These are phyloP conservation scores for Malus sieversii DNA, from an alignment of 306 rosid genomes.

Conservation along the genomic window DNA sequence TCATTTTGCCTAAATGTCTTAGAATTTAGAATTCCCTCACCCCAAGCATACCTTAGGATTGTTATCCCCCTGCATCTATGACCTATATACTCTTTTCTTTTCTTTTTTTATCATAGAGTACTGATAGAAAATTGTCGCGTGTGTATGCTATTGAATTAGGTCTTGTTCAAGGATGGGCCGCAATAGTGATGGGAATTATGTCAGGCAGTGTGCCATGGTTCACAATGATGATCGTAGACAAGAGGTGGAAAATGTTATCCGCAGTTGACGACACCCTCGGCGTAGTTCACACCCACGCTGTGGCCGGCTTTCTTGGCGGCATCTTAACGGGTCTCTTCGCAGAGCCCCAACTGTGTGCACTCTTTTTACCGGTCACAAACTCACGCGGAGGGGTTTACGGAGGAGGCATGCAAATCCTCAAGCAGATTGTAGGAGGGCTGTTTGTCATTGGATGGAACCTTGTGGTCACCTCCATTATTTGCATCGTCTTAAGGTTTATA, in stretches of 20 bases:
- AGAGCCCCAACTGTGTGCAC: conserved; percentile 30
- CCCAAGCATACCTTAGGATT: too few species aligned
- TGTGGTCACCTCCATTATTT: conserved; percentile 41
- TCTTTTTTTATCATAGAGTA: too few species aligned
- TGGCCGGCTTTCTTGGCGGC: conserved; percentile 50
- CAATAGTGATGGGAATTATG: conserved; percentile 50
- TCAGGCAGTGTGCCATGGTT: conserved; percentile 63
- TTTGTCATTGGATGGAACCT: conserved; percentile 48
- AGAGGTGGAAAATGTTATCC: conserved; percentile 25
- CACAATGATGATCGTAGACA: conserved; percentile 53
- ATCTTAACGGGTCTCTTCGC: conserved; percentile 51
- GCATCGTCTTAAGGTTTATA: conserved; percentile 10
- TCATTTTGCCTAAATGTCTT: too few species aligned
- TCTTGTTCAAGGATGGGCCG: conserved; percentile 63
- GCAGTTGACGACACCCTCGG: conserved; percentile 55
- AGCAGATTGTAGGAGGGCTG: conserved; percentile 39
- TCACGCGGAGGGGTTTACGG: conserved; percentile 41
- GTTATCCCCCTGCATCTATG: too few species aligned
- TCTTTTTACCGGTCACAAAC: conserved; percentile 29
- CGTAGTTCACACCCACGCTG: conserved; percentile 59
- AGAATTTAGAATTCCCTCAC: too few species aligned
- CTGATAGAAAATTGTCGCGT: background rate
- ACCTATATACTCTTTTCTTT: background rate
- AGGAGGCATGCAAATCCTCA: conserved; percentile 44
- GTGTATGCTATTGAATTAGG: conserved; percentile 15